Evolutionary conservation across 495 filamentous ascomycete species (phyloP), one percentile per base, ranked within the genome.

Genomic region (Aspergillus conjunctus): DNA sequence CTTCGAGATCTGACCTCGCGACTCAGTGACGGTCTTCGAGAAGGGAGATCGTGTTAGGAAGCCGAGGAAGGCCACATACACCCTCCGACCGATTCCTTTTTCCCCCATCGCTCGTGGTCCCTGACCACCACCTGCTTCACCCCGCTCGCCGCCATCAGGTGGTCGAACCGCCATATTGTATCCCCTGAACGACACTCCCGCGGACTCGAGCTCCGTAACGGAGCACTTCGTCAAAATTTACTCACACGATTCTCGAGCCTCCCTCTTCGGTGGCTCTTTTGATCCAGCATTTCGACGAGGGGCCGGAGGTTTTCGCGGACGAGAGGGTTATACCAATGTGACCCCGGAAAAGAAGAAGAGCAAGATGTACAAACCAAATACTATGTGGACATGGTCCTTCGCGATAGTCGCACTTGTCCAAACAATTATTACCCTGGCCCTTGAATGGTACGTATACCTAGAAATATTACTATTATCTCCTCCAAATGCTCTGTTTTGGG

Each of bases 321-420:
- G 84, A 60, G 79, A 88, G 75, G 82, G 83, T 11, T 81, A 84
- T 66, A 63, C 77, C 48, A 77, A 76, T 67, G 68, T 73, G 20
- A 49, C 67, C 2, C 64, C 72, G 2, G 37, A 32, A 7, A 58
- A 58, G 1, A 46, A 56, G 17, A 66, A 60, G 59, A 60, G 68
- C 62, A 81, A 72, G 65, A 86, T 88, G 79, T 92, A 91, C 65
- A 78, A 87, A 64, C 86, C 93, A 53, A 89, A 85, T 67, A 88
- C 91, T 4, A 79, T 79, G 66, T 98, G 95, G 95, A 91, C 92
- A 3, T 94, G 92, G 86, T 75, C 85, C 57, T 97, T 97, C 70
- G 81, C 93, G 67, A 68, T 87, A 61, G 78, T 90, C 41, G 86
- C 92, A 32, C 72, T 87, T 39, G 41, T 91, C 45, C 95, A 98